phyloP scores from a whole-genome alignment of 371 early-diverging fungal species.

The Phascolomyces articulosus region DNA sequence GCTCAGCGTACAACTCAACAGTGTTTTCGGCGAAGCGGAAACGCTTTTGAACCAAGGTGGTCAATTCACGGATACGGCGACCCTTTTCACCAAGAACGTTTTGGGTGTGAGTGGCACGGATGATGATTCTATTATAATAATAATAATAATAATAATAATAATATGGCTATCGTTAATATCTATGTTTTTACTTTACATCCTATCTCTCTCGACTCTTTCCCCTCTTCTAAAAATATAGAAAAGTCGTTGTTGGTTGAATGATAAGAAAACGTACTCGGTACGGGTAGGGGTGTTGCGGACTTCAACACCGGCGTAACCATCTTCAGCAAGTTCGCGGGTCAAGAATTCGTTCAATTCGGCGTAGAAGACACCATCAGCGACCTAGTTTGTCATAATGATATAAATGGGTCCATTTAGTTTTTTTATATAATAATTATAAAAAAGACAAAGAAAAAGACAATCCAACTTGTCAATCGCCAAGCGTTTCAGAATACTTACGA shows the following conservation, averaged over 20 bases:
- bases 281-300: slow-evolving; percentile 98
- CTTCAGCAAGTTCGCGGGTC: slow-evolving; percentile 90
- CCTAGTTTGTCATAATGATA: slow-evolving; percentile 28
- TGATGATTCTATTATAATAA: slow-evolving; percentile 74
- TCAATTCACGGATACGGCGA: slow-evolving; percentile 98
- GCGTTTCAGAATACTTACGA: slow-evolving; percentile 46
- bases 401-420: background rate
- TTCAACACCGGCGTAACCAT: slow-evolving; percentile 97
- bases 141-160: no score
- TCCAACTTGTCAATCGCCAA: no score
- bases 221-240: background rate
- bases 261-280: slow-evolving; percentile 72
- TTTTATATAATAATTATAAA: no score
- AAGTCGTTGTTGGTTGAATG: background rate
- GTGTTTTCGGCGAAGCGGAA: slow-evolving; percentile 98
- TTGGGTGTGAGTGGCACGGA: slow-evolving; percentile 98
- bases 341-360: slow-evolving; percentile 99
- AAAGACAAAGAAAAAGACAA: no score
- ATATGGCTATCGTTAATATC: background rate
- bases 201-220: background rate
- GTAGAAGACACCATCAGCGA: slow-evolving; percentile 99
- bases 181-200: background rate
- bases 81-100: slow-evolving; percentile 99
- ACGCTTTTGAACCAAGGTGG: slow-evolving; percentile 98
- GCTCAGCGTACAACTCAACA: slow-evolving; percentile 98